Conservation (phyloP, 2,329 filamentous ascomycete species). For the Dothideomycetes sp. region DNA sequence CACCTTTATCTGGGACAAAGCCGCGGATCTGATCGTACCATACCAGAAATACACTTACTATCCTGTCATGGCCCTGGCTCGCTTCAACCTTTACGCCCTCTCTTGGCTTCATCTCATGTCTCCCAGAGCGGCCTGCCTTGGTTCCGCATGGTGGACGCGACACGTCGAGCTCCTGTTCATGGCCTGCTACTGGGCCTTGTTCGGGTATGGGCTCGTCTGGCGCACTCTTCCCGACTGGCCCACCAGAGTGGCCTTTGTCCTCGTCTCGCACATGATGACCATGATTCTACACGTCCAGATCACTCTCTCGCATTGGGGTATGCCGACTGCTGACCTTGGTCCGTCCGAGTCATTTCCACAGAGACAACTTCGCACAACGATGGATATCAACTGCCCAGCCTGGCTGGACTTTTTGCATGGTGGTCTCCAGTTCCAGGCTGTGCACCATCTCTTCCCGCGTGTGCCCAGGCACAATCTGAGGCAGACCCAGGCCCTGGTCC, state of each 20-base stretch:
- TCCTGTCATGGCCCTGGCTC: conserved; percentile 64
- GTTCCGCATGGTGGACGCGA: conserved; percentile 72
- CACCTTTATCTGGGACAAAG: conserved; percentile 64
- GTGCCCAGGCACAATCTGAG: conserved; percentile 59
- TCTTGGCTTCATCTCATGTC: conserved; percentile 68
- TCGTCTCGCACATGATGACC: conserved; percentile 54
- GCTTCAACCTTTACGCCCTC: conserved; percentile 77
- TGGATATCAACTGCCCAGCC: conserved; percentile 61
- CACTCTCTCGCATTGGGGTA: conserved; percentile 61
- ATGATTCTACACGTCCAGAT: conserved; percentile 63
- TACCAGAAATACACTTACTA: conserved; percentile 79
- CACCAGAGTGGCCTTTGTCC: conserved; percentile 58
- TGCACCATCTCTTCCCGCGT: conserved; percentile 60
- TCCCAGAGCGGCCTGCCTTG: conserved; percentile 60
- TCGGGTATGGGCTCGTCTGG: conserved; percentile 73
- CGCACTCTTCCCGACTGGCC: conserved; percentile 56
- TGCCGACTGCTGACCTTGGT: conserved; percentile 56
- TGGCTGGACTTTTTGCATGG: conserved; percentile 66
- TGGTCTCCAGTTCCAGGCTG: conserved; percentile 61
- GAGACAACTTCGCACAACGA: conserved; percentile 59
- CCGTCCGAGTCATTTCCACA: conserved; percentile 56
- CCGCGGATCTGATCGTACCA: conserved; percentile 59
- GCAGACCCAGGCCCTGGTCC: conserved; percentile 46
- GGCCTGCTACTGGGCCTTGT: conserved; percentile 76
- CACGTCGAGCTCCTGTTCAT: conserved; percentile 70